phyloP scores from a whole-genome alignment of 1,284 basidiomycete genomes.

The Puccinia horiana region DNA sequence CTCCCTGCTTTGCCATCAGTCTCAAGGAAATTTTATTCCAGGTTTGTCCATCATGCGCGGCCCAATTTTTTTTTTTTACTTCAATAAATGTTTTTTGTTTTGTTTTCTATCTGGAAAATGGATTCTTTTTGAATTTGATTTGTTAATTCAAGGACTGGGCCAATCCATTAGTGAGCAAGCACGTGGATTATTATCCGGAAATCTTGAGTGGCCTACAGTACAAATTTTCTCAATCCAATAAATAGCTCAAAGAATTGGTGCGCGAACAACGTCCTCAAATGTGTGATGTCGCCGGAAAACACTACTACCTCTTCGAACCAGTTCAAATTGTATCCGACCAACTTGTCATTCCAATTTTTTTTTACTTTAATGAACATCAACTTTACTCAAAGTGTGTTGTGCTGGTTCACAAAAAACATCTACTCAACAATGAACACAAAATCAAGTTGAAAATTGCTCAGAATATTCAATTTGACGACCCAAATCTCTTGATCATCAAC shows the following conservation, averaged over 20 bases:
- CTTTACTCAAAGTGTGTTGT: too few relatives aligned
- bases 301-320: constrained; percentile 1
- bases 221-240: neutral
- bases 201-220: neutral
- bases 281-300: neutral
- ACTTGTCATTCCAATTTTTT: neutral
- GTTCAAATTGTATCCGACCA: neutral
- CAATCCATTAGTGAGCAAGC: neutral
- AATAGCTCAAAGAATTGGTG: neutral
- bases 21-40: neutral
- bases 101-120: neutral
- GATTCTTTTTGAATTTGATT: neutral
- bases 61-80: too few relatives aligned
- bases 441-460: too few relatives aligned
- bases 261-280: neutral
- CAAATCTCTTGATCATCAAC: too few relatives aligned
- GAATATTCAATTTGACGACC: too few relatives aligned
- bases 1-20: neutral
- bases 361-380: too few relatives aligned
- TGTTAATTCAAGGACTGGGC: neutral
- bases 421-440: neutral
- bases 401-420: too few relatives aligned
- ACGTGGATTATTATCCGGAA: neutral
- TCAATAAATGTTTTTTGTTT: neutral
- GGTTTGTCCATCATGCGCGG: neutral